Conservation (phyloP, 169 alveolate species). For the Nephromyces sp. region DNA sequence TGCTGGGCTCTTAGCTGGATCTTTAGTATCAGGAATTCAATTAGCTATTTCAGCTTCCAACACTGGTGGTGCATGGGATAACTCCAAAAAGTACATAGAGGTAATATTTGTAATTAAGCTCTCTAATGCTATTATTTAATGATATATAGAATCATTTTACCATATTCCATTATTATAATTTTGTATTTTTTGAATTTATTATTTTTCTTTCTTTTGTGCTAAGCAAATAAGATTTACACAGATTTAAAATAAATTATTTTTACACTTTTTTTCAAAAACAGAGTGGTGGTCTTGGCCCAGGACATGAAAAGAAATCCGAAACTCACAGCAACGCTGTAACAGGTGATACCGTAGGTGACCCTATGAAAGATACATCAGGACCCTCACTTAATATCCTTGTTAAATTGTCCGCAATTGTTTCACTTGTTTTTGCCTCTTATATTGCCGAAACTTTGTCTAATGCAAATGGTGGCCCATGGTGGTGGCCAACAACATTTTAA, state of each 20-base stretch:
- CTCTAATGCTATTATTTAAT: neutral
- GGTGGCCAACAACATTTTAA: slow-evolving; percentile 38
- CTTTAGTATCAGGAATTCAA: slow-evolving; percentile 72
- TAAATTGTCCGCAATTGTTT: slow-evolving; percentile 67
- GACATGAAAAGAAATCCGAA: slow-evolving; percentile 44
- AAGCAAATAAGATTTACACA: too few relatives aligned
- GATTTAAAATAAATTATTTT: too few relatives aligned
- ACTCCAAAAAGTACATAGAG: slow-evolving; percentile 73
- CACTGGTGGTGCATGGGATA: slow-evolving; percentile 86
- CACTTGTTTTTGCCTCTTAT: slow-evolving; percentile 65
- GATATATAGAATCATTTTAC: too few relatives aligned
- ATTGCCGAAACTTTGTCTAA: slow-evolving; percentile 45
- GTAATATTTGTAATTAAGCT: slow-evolving; percentile 34
- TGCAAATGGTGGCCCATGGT: slow-evolving; percentile 50
- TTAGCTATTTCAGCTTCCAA: slow-evolving; percentile 73
- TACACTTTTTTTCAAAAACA: neutral
- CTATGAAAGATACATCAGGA: slow-evolving; percentile 88
- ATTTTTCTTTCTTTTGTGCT: too few relatives aligned
- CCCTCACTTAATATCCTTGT: slow-evolving; percentile 72
- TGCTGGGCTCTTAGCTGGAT: slow-evolving; percentile 80
- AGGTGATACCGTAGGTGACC: slow-evolving; percentile 82
- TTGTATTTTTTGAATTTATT: too few relatives aligned
- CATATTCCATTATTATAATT: too few relatives aligned
- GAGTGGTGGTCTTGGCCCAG: slow-evolving; percentile 53
- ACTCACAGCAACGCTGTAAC: slow-evolving; percentile 72